These are phyloP conservation scores for Rhododendron griersonianum DNA, from an alignment of 148 eudicot species.

Conservation along the genomic window DNA sequence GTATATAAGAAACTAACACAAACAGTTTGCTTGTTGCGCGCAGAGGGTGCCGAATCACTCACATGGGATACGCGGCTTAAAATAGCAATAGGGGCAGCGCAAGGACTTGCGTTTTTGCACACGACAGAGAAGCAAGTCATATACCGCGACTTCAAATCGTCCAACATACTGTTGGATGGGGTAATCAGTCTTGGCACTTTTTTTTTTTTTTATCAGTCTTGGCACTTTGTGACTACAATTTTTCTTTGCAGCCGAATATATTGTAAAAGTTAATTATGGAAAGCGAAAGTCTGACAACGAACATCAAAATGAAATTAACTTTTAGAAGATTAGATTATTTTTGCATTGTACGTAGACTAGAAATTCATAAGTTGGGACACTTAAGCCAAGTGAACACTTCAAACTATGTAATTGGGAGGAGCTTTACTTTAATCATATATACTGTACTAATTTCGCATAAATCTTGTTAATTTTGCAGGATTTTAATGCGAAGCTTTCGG, in stretches of 20 bases:
- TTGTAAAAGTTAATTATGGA: background rate
- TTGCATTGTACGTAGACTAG: background rate
- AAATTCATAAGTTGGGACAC: background rate
- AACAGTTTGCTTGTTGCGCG: background rate
- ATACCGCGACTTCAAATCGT: constrained; percentile 80
- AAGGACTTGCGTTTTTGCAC: constrained; percentile 73
- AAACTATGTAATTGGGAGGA: background rate
- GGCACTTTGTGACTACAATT: background rate
- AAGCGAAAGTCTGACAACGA: background rate
- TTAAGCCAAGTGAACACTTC: background rate
- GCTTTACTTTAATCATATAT: background rate
- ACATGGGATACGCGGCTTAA: constrained; percentile 59
- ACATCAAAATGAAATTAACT: background rate
- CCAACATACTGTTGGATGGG: constrained; percentile 71
- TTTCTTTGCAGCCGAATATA: background rate
- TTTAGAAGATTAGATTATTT: background rate
- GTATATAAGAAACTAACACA: background rate
- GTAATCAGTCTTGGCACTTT: constrained; percentile 14
- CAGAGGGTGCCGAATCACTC: constrained; percentile 57
- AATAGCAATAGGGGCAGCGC: constrained; percentile 78
- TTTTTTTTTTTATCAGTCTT: too few relatives aligned
- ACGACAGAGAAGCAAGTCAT: constrained; percentile 76
- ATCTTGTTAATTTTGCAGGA: constrained; percentile 25
- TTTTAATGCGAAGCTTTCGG: constrained; percentile 71
- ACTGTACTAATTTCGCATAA: background rate